A percentile compares a stretch with the other conserved stretches of the same genome.
Conservation (phyloP, 1,139 yeast species). For the Pichia sp. region DNA sequence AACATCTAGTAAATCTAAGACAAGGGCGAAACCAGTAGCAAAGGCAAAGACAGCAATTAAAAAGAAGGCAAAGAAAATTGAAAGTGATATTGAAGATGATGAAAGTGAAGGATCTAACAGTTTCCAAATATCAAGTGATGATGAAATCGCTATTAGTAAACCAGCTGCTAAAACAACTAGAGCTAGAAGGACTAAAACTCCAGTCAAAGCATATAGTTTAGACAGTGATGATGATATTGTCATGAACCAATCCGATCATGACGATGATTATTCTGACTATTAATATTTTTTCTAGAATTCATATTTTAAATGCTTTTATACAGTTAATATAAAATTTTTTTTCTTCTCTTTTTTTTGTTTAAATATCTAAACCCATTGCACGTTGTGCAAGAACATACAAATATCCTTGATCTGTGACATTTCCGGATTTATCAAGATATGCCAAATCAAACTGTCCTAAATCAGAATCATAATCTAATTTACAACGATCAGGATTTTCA, state of each 20-base stretch:
- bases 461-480: slow-evolving; percentile 82
- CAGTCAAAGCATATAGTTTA: slow-evolving; percentile 7
- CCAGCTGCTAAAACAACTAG: slow-evolving; percentile 12
- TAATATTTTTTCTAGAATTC: too few relatives aligned
- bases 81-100: slow-evolving; percentile 15
- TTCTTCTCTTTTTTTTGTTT: background rate
- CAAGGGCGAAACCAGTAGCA: background rate
- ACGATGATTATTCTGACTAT: slow-evolving; percentile 7
- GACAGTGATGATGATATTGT: slow-evolving; percentile 14
- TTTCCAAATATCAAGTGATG: slow-evolving; percentile 7
- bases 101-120: slow-evolving; percentile 13
- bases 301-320: background rate
- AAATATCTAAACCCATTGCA: slow-evolving; percentile 6
- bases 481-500: slow-evolving; percentile 42
- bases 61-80: slow-evolving; percentile 9
- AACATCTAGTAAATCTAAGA: background rate
- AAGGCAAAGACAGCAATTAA: slow-evolving; percentile 12
- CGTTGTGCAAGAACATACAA: slow-evolving; percentile 48
- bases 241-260: background rate
- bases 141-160: slow-evolving; percentile 18
- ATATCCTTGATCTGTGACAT: slow-evolving; percentile 35
- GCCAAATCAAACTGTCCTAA: slow-evolving; percentile 80
- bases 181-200: slow-evolving; percentile 3
- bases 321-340: background rate
- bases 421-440: slow-evolving; percentile 47